These are phyloP conservation scores for Globisporangium splendens DNA, from an alignment of 352 stramenopile species.

Conservation along the genomic window DNA sequence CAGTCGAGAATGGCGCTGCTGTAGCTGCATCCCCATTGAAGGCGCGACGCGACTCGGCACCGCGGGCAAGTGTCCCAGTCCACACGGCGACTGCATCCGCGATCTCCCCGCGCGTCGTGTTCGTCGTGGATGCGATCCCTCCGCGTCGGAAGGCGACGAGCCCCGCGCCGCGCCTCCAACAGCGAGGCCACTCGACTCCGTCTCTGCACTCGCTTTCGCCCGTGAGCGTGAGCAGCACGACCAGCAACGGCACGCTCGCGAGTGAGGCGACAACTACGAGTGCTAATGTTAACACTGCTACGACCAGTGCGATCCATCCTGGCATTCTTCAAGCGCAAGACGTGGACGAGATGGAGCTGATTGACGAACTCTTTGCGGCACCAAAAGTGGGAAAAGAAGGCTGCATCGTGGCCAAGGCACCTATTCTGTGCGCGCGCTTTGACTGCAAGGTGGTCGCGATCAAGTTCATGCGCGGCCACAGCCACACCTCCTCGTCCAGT, in stretches of 20 bases:
- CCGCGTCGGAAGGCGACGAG: constrained; percentile 26
- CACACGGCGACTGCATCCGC: neutral
- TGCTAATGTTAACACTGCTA: neutral
- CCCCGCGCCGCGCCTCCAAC: constrained; percentile 2
- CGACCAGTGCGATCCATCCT: neutral
- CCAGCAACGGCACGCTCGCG: constrained; percentile 1
- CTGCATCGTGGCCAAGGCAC: constrained; percentile 58
- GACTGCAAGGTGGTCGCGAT: constrained; percentile 68
- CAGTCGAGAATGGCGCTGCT: neutral
- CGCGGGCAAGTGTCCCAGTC: no score
- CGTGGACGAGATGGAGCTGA: constrained; percentile 63
- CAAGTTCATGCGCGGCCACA: constrained; percentile 42
- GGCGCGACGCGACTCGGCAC: neutral
- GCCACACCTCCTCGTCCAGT: constrained; percentile 8
- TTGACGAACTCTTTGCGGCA: constrained; percentile 68
- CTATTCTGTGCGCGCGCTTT: constrained; percentile 69
- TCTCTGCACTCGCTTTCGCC: constrained; percentile 9
- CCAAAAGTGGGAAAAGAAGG: constrained; percentile 52
- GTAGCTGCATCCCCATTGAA: neutral
- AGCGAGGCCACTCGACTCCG: neutral
- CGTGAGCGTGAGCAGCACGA: constrained; percentile 26
- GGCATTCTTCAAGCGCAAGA: constrained; percentile 22
- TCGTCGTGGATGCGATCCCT: constrained; percentile 71
- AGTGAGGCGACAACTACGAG: neutral
- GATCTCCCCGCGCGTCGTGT: constrained; percentile 44